phyloP scores from a whole-genome alignment of 1,284 basidiomycete species.

The Microbotryum lychnidis-dioicae region DNA sequence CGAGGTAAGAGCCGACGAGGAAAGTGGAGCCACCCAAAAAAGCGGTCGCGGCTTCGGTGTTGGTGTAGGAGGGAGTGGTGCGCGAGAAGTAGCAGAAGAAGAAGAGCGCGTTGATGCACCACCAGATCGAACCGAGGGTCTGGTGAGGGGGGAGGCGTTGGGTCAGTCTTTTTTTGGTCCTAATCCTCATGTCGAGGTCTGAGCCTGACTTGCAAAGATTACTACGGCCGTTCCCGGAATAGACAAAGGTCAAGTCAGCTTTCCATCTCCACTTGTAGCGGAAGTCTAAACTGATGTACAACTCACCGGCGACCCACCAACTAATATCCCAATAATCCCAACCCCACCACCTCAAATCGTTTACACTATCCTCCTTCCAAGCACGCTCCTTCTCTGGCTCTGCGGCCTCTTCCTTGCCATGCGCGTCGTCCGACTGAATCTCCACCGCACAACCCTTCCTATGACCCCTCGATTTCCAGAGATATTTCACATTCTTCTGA shows the following conservation, averaged over 20 bases:
- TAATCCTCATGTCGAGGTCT: too few species aligned
- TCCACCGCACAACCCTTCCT: not conserved
- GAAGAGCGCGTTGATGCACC: constrained; percentile 21
- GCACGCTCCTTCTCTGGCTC: not conserved
- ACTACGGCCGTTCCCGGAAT: not conserved
- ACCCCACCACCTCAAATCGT: constrained; percentile 1
- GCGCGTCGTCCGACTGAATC: not conserved
- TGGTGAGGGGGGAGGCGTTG: not conserved
- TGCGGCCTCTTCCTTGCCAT: not conserved
- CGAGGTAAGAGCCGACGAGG: constrained; percentile 17
- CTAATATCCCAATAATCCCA: constrained; percentile 13
- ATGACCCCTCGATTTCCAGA: constrained; percentile 6
- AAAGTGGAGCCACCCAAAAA: constrained; percentile 24
- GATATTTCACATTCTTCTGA: too few species aligned
- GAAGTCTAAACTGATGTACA: too few species aligned
- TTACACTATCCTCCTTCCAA: not conserved
- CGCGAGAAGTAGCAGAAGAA: constrained; percentile 15
- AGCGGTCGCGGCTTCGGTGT: constrained; percentile 17
- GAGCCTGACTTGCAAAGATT: not conserved
- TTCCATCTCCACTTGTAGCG: too few species aligned
- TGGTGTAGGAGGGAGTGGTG: constrained; percentile 1
- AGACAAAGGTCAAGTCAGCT: not conserved
- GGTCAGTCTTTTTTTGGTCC: too few species aligned
- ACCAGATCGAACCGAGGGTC: constrained; percentile 22
- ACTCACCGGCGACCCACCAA: constrained; percentile 14